Percentiles rank a stretch among this genome's conserved stretches.
Conservation (phyloP, 2,329 filamentous ascomycete genomes). For the Macrophomina pseudophaseolina region DNA sequence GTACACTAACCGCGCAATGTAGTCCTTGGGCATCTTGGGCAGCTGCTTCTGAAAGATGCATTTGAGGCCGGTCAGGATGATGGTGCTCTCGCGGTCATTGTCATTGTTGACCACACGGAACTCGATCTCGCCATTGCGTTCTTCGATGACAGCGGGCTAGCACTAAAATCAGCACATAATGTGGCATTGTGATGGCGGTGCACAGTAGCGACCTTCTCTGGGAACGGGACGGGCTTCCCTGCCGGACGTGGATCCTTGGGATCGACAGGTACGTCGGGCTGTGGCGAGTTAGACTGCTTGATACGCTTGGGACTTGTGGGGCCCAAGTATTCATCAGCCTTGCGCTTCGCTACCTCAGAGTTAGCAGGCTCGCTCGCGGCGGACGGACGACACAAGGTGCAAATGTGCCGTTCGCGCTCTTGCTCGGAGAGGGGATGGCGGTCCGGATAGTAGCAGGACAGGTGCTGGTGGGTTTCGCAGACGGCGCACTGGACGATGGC, state of each 20-base stretch:
- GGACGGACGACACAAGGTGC: neutral
- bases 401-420: neutral
- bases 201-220: slow-evolving; percentile 70
- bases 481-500: slow-evolving; percentile 10
- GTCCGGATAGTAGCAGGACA: slow-evolving; percentile 11
- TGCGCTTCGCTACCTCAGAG: slow-evolving; percentile 64
- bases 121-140: slow-evolving; percentile 91
- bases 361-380: slow-evolving; percentile 2
- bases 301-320: slow-evolving; percentile 65
- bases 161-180: slow-evolving; percentile 33
- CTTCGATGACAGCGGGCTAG: slow-evolving; percentile 87
- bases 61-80: slow-evolving; percentile 93
- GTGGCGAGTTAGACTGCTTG: slow-evolving; percentile 33
- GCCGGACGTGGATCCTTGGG: slow-evolving; percentile 47
- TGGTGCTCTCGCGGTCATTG: slow-evolving; percentile 81
- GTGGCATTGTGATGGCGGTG: neutral
- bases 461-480: slow-evolving; percentile 13
- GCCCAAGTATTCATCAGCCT: slow-evolving; percentile 71
- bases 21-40: slow-evolving; percentile 99
- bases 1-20: slow-evolving; percentile 96
- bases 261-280: slow-evolving; percentile 44
- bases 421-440: neutral
- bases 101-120: slow-evolving; percentile 99
- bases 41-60: slow-evolving; percentile 98
- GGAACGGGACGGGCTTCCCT: slow-evolving; percentile 77